Evolutionary conservation across 2,329 filamentous ascomycete species (phyloP), one percentile per base, ranked within the genome.

Genomic region (Penicillium sp.): DNA sequence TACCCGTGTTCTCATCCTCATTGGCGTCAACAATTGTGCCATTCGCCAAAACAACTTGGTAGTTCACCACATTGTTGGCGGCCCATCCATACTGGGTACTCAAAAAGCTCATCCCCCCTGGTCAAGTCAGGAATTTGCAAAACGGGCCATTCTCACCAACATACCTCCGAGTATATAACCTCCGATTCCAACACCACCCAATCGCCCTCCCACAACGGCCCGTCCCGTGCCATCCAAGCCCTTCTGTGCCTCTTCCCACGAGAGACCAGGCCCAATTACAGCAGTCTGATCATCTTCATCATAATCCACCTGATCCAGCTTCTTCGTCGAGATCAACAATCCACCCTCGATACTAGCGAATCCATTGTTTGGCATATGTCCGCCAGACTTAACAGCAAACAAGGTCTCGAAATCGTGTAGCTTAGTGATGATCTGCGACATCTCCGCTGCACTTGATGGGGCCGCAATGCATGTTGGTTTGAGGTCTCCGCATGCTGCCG

Each of bases 381-480:
- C 77, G 7, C 81, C 82, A 9, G 78, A 76, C 65, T 81, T 77
- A 69, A 85, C 75, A 22, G 82, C 84, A 45, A 86, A 82, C 6
- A 81, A 69, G 52, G 79, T 80, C 35, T 76, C 72, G 41, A 76
- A 76, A 31, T 76, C 68, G 7, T 73, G 75, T 12, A 86, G 74
- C 27, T 80, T 73, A 25, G 74, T 75, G 45, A 86, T 74, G n/a
- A 83, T 76, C 9, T 75, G 73, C 0, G 81, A 75, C 35, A 86
- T 81, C 62, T 86, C 81, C 15, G 77, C 69, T 0, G 77, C 72
- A 31, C 74, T 81, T 12, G 72, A 72, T 2, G 82, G 81, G 41
- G 75, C 73, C 45, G 81, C 70, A 50, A 80, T 79, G 57, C 80
- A 82, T 49, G 70, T 72, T 6, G 79, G 80, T 41, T 64, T 66